Percentiles rank a stretch among this genome's conserved stretches.
Conservation (phyloP, 352 stramenopile genomes). For the Ophiocytium majus region DNA sequence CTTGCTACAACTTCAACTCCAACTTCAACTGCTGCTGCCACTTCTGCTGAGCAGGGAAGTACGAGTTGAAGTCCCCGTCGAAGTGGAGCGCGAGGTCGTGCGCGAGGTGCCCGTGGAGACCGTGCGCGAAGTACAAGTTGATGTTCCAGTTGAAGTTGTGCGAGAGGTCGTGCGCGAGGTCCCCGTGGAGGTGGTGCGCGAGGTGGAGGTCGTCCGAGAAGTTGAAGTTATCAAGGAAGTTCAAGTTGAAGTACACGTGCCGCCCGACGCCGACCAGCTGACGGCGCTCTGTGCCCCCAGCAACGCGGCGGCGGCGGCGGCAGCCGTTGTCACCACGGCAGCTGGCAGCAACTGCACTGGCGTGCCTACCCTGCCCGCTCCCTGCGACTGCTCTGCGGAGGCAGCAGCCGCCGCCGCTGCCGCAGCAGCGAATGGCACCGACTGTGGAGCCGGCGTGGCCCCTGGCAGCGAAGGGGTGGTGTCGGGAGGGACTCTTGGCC, state of each 20-base stretch:
- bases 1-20: too few species aligned
- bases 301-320: too few species aligned
- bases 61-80: constrained; percentile 10
- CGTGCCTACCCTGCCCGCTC: too few species aligned
- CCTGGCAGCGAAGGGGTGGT: too few species aligned
- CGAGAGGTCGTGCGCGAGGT: background rate
- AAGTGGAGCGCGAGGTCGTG: background rate
- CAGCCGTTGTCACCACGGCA: background rate
- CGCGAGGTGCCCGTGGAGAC: background rate
- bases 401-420: too few species aligned
- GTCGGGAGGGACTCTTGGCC: background rate
- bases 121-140: background rate
- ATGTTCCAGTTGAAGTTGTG: background rate
- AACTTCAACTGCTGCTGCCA: too few species aligned
- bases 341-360: too few species aligned
- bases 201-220: background rate
- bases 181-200: background rate
- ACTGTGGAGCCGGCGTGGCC: too few species aligned
- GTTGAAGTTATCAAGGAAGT: constrained; percentile 20
- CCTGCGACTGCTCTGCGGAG: too few species aligned
- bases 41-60: background rate
- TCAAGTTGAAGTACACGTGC: constrained; percentile 9
- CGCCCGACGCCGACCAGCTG: background rate
- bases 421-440: too few species aligned
- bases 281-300: background rate